Evolutionary conservation across 345 rosid genomes (phyloP), one percentile per base, ranked within the genome.

Genomic region (Geranium brycei): DNA sequence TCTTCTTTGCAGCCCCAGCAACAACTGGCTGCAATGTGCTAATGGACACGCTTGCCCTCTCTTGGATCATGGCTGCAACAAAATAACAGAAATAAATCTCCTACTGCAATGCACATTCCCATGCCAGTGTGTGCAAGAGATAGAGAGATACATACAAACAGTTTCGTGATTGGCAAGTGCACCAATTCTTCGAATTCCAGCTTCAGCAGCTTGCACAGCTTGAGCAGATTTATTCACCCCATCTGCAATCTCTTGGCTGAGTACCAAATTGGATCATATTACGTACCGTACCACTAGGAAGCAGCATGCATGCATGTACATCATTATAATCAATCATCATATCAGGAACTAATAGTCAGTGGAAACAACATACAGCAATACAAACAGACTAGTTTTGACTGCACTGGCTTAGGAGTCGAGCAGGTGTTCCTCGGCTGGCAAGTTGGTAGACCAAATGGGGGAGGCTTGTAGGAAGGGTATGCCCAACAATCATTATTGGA

Each of bases 191-290:
- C 81, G 80, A 64, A 88, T 83, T 71, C 97, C 95, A 64, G 89
- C 91, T 80, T 88, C 92, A 12, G 96, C 97, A 62, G 91, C 91
- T 70, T 87, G 87, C 63, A 91, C 96, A 59, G 78, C 92, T 84
- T 88, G 77, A 62, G 97, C 82, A 64, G 99, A 93, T 82, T 91
- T 93, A 70, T 84, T 81, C 65, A 88, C 82, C 58, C 97, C 99
- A 63, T 88, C 95, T 59, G 83, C 64, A 73, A 93, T 83, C 70
- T 91, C 99, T 70, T 91, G 97, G 83, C 99, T 93, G 74, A 40
- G 62, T 58, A 32, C 5, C 66, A 74, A 62, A 71, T n/a, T 35
- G 38, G 11, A 60, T n/a, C 17, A 60, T 4, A 28, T 31, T 60
- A 60, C 13, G 1, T 23, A 23, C 28, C 28, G 28, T 2, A 23